Evolutionary conservation across 2,329 filamentous ascomycete species (phyloP).

Genomic region (Talaromyces sp.): DNA sequence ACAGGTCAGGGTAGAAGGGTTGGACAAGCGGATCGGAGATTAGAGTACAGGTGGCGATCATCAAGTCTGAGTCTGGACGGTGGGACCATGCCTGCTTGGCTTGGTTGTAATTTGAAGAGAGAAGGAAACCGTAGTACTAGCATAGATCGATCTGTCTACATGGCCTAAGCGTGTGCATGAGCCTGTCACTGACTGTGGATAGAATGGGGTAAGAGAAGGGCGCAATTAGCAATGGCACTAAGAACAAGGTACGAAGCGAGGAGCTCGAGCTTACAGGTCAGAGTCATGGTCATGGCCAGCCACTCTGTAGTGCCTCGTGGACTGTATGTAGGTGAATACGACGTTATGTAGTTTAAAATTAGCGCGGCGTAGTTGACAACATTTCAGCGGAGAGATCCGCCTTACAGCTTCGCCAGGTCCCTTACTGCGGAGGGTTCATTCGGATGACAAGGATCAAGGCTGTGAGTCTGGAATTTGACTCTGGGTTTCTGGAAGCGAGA

Average conservation of each 20-base stretch:
- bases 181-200: neutral
- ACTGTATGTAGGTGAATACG: conserved; percentile 2
- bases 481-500: conserved; percentile 12
- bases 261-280: conserved; percentile 3
- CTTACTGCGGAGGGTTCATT: neutral
- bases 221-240: conserved; percentile 11
- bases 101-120: neutral
- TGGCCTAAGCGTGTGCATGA: conserved; percentile 2
- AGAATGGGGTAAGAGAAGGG: neutral
- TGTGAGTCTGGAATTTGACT: neutral
- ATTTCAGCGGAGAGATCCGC: neutral
- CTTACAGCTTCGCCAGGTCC: conserved; percentile 1
- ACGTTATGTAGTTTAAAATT: conserved; percentile 14
- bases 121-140: neutral
- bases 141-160: neutral
- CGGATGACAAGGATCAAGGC: neutral
- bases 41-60: conserved; percentile 13
- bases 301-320: conserved; percentile 13
- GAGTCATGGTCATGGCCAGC: conserved; percentile 1
- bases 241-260: conserved; percentile 13
- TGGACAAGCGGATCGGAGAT: conserved; percentile 18
- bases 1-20: neutral
- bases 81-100: conserved; percentile 7
- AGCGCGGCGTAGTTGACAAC: neutral
- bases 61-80: conserved; percentile 5